Evolutionary conservation across 331 rosid species (phyloP).

Genomic region (Malus hybrid): DNA sequence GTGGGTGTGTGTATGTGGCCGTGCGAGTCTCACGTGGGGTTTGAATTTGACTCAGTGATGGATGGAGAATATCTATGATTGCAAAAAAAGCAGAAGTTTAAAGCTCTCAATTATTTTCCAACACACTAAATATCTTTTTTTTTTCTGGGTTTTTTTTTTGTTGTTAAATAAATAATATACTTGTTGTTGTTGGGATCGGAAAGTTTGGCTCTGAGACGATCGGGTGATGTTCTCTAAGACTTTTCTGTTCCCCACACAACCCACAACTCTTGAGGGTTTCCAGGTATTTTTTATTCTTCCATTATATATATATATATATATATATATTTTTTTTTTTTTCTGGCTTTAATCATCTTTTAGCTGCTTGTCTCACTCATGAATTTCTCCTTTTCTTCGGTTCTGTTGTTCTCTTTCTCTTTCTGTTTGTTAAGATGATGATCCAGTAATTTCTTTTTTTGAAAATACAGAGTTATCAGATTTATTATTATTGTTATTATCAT

Average conservation of each 20-base stretch:
- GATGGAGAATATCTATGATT: conserved; percentile 36
- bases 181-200: conserved; percentile 34
- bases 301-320: neutral
- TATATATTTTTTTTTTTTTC: neutral
- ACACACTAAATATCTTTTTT: neutral
- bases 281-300: conserved; percentile 18
- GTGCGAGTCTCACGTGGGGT: conserved; percentile 47
- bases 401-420: conserved; percentile 8
- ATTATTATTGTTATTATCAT: neutral
- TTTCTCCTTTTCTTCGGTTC: neutral
- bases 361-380: neutral
- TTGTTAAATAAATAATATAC: conserved; percentile 10
- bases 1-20: neutral
- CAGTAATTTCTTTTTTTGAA: neutral
- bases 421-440: conserved; percentile 10
- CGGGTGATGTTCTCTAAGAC: conserved; percentile 34
- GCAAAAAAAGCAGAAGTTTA: conserved; percentile 6
- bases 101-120: neutral
- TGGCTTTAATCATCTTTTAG: neutral
- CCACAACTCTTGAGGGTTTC: conserved; percentile 40
- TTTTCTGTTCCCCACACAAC: conserved; percentile 36
- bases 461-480: neutral
- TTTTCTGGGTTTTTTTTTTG: conserved; percentile 1
- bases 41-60: conserved; percentile 33
- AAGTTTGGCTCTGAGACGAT: conserved; percentile 36